Evolutionary conservation across 257 asterid species (phyloP), one percentile per base, ranked within the genome.

Genomic region (Leptodermis oblonga): DNA sequence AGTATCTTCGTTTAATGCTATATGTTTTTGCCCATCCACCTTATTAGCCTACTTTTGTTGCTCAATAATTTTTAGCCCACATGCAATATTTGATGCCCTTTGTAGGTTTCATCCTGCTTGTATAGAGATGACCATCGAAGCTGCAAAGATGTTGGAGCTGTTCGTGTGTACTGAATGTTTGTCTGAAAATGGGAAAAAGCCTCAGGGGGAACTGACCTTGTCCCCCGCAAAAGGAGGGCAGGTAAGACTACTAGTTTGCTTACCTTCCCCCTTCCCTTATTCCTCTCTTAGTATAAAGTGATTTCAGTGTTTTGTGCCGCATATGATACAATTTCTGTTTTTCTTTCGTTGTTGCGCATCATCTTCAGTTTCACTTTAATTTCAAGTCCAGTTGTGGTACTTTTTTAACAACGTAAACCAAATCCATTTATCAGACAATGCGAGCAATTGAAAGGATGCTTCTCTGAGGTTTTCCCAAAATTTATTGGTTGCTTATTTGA

Each of bases 71-170:
- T 67, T 49, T 69, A 14, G 26, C 52, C 13, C 0, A 39, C 31
- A 15, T 23, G 43, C 43, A 7, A 22, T 37, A 18, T 59, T 15
- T 65, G 45, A 20, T 64, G 75, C 39, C 23, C 59, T 73, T 69
- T 69, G 62, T 71, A 87, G 96, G 96, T 89, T 76, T 74, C 96
- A 89, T 83, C 96, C 96, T 4, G 78, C 73, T 60, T 89, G 96
- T 77, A 77, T 87, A 25, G 82, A 81, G 8, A 70, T 83, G 90
- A 81, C 84, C 7, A 31, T 68, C 48, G 89, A 85, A 36, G 80
- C 87, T 69, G 84, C 87, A 4, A 87, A 79, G 71, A 75, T 69
- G 66, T 20, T 82, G 37, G 88, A 77, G 26, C 73, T 73, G 11
- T 87, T 84, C 62, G 65, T 79, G 74, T 89, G 96, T 75, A 59